phyloP scores from a whole-genome alignment of 225 moss, liverwort and hornwort genomes.

The Physcomitrellopsis africana region DNA sequence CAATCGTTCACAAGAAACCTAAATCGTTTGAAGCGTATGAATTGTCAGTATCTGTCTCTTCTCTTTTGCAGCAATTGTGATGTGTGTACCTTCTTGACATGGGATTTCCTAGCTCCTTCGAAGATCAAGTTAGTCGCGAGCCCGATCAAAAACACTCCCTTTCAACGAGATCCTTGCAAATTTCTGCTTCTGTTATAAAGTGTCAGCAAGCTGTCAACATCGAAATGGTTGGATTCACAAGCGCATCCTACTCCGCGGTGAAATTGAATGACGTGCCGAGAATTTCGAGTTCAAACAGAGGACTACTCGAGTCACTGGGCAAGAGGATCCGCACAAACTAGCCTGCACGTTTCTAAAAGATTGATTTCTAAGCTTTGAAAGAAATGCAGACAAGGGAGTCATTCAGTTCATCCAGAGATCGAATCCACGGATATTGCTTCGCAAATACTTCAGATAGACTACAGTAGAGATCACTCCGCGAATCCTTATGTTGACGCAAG shows the following conservation, averaged over 20 bases:
- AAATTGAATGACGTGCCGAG: slow-evolving; percentile 64
- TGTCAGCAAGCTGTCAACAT: slow-evolving; percentile 67
- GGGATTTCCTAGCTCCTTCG: slow-evolving; percentile 81
- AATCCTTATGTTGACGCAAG: no score
- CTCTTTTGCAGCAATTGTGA: slow-evolving; percentile 78
- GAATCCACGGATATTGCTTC: no score
- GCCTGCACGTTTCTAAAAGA: slow-evolving; percentile 69
- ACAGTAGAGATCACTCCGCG: no score
- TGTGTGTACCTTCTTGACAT: slow-evolving; percentile 59
- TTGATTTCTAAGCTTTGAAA: slow-evolving; percentile 62
- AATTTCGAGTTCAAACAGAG: slow-evolving; percentile 57
- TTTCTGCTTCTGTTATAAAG: slow-evolving; percentile 80
- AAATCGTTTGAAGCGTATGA: not conserved
- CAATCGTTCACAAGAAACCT: not conserved
- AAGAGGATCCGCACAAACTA: slow-evolving; percentile 69
- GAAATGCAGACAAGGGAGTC: no score
- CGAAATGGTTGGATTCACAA: slow-evolving; percentile 63
- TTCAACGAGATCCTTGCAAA: slow-evolving; percentile 82
- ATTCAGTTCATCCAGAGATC: no score
- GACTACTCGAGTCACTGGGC: slow-evolving; percentile 66
- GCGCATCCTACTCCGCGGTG: slow-evolving; percentile 70
- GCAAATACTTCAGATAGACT: no score
- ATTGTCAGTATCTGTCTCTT: not conserved
- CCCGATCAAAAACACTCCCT: slow-evolving; percentile 91
- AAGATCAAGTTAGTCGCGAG: slow-evolving; percentile 96